A percentile compares a stretch with the other conserved stretches of the same genome.
These are phyloP conservation scores for Zygoascus flipseniorum DNA, from an alignment of 805 yeast genomes.

Conservation along the genomic window DNA sequence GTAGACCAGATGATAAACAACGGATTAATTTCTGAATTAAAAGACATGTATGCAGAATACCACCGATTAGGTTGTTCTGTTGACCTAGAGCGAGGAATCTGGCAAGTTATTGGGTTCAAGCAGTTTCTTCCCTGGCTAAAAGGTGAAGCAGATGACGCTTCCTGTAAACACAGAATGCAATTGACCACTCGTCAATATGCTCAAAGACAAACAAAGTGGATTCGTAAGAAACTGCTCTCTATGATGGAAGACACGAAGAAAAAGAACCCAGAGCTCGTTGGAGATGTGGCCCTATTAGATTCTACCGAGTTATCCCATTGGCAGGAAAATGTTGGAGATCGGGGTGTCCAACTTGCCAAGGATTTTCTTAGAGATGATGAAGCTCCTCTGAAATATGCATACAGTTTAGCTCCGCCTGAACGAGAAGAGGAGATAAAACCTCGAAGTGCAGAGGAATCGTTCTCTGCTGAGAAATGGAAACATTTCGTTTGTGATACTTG, in stretches of 20 bases:
- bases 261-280: constrained; percentile 42
- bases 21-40: constrained; percentile 67
- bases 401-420: constrained; percentile 29
- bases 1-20: constrained; percentile 73
- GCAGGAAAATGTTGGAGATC: constrained; percentile 44
- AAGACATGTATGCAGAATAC: constrained; percentile 41
- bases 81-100: constrained; percentile 64
- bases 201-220: constrained; percentile 85
- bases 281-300: constrained; percentile 59
- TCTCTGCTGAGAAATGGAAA: constrained; percentile 42
- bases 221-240: constrained; percentile 56
- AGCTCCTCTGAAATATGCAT: background rate
- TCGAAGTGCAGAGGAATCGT: constrained; percentile 14
- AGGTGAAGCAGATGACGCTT: constrained; percentile 33
- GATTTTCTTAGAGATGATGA: constrained; percentile 27
- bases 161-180: constrained; percentile 61
- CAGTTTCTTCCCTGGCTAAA: constrained; percentile 23
- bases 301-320: constrained; percentile 66
- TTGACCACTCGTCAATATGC: constrained; percentile 80
- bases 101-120: constrained; percentile 93
- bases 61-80: constrained; percentile 27
- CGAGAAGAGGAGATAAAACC: constrained; percentile 26
- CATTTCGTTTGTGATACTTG: constrained; percentile 66
- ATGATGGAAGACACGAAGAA: constrained; percentile 43
- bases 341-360: constrained; percentile 46